Base-by-base conservation (phyloP, 805 yeast species). In the Wickerhamiella bombiphila region DNA sequence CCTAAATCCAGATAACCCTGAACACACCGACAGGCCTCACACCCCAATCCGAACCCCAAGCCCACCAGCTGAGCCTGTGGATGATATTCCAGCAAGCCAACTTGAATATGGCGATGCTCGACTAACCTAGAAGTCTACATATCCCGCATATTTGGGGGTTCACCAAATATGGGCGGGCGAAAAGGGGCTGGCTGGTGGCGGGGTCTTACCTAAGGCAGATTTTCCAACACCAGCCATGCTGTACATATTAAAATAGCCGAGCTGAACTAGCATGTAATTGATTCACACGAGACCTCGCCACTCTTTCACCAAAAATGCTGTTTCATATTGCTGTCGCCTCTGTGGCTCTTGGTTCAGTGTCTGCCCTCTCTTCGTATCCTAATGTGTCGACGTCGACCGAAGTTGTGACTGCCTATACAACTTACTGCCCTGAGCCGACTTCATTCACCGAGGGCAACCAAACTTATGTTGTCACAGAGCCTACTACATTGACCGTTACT, bases 401-500 rank as follows among this genome's bases (percentile, higher is more conserved):
- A 40, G 41, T 45, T 22, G 49, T 48, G 19, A 43, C 52, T n/a
- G 51, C 42, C 2, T 41, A 44, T 38, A 50, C 52, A 24, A 50
- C 54, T 15, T 50, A 38, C 42, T 80, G 93, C 64, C 93, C 93
- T 59, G 64, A 55, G 46, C 62, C 93, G 37, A 81, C 93, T 51
- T 61, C 69, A 43, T 53, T 80, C 43, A 66, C 65, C 47, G 72
- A 74, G 60, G 76, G 74, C 70, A 68, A 68, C 67, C 57, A 58
- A 58, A 78, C 88, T 56, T 69, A 72, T 72, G 72, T 79, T 48
- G 83, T 77, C 56, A 73, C 86, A 44, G 76, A 60, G 53, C 74
- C 88, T 44, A 78, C 88, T 59, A 80, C 93, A 50, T 61, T 81
- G 53, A 80, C 91, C 59, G 69, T 80, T 72, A 78, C 93, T 54